These are phyloP conservation scores for Amoebophrya sp. DNA, from an alignment of 169 alveolate genomes.

Conservation along the genomic window DNA sequence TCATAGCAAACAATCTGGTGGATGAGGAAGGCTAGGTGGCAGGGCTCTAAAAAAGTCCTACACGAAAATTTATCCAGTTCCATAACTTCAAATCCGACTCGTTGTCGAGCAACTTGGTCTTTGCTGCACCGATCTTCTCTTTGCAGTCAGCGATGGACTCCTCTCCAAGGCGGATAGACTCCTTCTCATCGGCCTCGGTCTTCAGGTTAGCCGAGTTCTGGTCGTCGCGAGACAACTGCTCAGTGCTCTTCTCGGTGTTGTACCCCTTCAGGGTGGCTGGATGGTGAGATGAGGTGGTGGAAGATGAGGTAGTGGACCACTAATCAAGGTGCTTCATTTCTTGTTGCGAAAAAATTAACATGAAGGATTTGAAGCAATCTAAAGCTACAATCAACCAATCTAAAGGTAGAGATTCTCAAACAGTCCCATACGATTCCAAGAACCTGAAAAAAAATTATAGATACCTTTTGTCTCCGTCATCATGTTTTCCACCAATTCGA, in stretches of 20 bases:
- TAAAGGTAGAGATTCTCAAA: no score
- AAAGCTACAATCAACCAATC: no score
- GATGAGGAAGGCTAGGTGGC: no score
- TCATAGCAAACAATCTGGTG: no score
- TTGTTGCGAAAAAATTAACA: no score
- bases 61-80: no score
- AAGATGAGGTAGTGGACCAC: neutral
- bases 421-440: no score
- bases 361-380: no score
- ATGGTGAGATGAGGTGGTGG: neutral
- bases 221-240: neutral
- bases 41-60: no score
- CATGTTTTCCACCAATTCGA: neutral
- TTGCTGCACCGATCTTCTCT: neutral
- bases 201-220: neutral
- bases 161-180: neutral
- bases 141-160: neutral
- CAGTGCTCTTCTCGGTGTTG: neutral
- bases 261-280: neutral
- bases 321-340: no score
- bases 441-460: neutral
- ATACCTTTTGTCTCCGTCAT: neutral
- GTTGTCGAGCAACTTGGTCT: neutral
- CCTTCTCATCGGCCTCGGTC: neutral
- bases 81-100: neutral